Percentiles rank a stretch among this genome's conserved stretches.
Conservation (phyloP, 148 eudicot species). For the Vaccinium darrowii region DNA sequence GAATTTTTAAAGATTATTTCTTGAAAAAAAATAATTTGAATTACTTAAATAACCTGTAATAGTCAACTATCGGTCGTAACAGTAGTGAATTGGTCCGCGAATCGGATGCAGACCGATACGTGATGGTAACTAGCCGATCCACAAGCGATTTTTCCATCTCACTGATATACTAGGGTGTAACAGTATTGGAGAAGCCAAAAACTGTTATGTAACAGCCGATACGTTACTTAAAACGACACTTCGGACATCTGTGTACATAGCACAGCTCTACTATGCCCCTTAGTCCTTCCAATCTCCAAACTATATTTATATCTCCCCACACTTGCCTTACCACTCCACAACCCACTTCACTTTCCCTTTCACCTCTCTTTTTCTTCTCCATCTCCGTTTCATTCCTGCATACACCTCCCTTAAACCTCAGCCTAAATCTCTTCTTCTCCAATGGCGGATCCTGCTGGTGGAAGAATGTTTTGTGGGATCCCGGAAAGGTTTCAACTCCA, state of each 20-base stretch:
- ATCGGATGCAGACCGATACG: too few species aligned
- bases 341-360: slow-evolving; percentile 1
- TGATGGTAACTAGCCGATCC: too few species aligned
- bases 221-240: too few species aligned
- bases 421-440: background rate
- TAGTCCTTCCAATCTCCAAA: slow-evolving; percentile 5
- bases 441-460: slow-evolving; percentile 60
- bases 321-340: slow-evolving; percentile 28
- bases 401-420: background rate
- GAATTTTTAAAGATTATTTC: too few species aligned
- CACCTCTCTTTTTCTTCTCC: background rate
- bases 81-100: too few species aligned
- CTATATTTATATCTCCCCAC: slow-evolving; percentile 61
- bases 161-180: too few species aligned
- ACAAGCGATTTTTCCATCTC: too few species aligned
- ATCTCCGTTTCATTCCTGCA: background rate
- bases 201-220: too few species aligned
- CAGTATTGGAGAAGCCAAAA: too few species aligned
- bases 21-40: too few species aligned
- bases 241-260: background rate
- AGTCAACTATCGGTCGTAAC: too few species aligned
- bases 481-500: slow-evolving; percentile 88
- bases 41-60: too few species aligned
- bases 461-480: slow-evolving; percentile 55
- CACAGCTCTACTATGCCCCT: background rate